phyloP scores from a whole-genome alignment of 805 yeast species.

The Lachancea thermotolerans region DNA sequence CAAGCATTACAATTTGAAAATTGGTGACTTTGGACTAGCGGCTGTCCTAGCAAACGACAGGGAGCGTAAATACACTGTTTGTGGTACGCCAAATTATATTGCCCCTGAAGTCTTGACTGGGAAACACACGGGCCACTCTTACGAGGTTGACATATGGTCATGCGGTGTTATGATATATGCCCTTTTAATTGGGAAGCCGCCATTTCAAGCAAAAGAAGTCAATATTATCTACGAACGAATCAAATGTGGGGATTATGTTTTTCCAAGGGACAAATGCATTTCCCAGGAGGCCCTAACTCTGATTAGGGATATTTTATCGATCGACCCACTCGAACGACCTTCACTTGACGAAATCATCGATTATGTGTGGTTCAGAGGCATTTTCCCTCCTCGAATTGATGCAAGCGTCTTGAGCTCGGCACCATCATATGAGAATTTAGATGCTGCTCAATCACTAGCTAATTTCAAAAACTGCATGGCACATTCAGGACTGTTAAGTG shows the following conservation, averaged over 20 bases:
- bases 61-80: constrained; percentile 83
- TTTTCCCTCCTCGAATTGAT: constrained; percentile 71
- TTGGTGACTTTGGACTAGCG: constrained; percentile 98
- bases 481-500: constrained; percentile 48
- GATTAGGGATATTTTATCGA: constrained; percentile 63
- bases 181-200: constrained; percentile 88
- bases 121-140: constrained; percentile 81
- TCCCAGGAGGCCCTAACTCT: constrained; percentile 67
- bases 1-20: constrained; percentile 85
- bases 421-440: constrained; percentile 54
- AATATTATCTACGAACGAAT: constrained; percentile 88
- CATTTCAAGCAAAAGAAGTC: constrained; percentile 94
- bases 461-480: constrained; percentile 64
- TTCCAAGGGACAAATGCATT: constrained; percentile 63
- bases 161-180: constrained; percentile 96
- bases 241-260: constrained; percentile 68
- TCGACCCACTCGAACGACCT: constrained; percentile 79
- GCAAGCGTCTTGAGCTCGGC: constrained; percentile 40
- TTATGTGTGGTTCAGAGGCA: constrained; percentile 81
- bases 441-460: constrained; percentile 53
- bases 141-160: constrained; percentile 96
- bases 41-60: constrained; percentile 69
- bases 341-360: constrained; percentile 68
- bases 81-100: constrained; percentile 98
- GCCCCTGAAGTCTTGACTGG: constrained; percentile 97